These are phyloP conservation scores for Physaria fendleri DNA, from an alignment of 345 rosid species.

Conservation along the genomic window DNA sequence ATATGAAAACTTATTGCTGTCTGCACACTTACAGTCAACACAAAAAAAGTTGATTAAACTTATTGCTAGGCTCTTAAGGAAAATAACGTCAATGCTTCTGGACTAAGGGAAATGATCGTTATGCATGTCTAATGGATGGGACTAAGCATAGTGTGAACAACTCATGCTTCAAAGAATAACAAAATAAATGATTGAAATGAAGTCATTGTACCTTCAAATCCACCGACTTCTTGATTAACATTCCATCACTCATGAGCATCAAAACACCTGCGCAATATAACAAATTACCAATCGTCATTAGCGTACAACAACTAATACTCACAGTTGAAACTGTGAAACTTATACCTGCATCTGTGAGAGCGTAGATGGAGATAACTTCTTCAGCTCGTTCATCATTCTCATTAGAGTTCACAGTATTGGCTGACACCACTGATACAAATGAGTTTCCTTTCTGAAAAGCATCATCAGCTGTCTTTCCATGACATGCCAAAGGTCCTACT, in stretches of 20 bases:
- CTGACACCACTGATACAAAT: constrained; percentile 53
- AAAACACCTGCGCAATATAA: constrained; percentile 49
- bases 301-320: neutral
- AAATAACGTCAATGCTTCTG: neutral
- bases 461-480: constrained; percentile 53
- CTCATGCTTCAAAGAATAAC: neutral
- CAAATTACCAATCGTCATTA: neutral
- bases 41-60: neutral
- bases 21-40: neutral
- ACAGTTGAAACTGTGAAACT: neutral
- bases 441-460: constrained; percentile 59
- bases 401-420: constrained; percentile 22
- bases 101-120: neutral
- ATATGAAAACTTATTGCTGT: neutral
- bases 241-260: constrained; percentile 43
- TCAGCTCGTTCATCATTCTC: constrained; percentile 31
- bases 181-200: neutral
- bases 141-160: neutral
- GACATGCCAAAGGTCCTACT: constrained; percentile 31
- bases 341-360: constrained; percentile 65
- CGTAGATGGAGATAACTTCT: constrained; percentile 38
- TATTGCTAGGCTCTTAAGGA: neutral
- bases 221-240: constrained; percentile 44
- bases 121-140: neutral
- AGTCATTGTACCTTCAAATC: constrained; percentile 48